Evolutionary conservation across 805 yeast genomes (phyloP), one percentile per base, ranked within the genome.

Genomic region (Yamadazyma endophytica): DNA sequence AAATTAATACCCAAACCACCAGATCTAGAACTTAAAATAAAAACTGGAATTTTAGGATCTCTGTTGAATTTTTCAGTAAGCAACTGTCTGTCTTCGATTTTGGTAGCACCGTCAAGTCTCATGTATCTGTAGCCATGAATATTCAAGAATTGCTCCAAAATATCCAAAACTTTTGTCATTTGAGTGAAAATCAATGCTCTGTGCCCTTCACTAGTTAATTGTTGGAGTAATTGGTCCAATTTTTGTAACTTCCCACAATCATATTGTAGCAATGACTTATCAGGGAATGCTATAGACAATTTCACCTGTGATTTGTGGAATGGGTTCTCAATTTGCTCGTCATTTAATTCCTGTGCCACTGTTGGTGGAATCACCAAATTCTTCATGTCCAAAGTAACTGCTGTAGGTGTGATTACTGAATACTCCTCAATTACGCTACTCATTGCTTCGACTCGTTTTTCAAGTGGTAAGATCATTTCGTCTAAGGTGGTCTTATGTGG

Each of bases 1-100:
- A 92, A 64, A 51, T 92, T 92, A 55, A 92, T 92, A 54, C 99
- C 99, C 45, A 94, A 69, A 21, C 99, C 99, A 56, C 99, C 99
- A 2, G 98, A 92, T 59, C 99, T 77, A 2, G 97, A 87, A 3
- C 96, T 87, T 32, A 92, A 58, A 29, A 92, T 92, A 49, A 92
- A 92, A 13, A 89, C 95, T 3, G 95, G 92, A 27, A 90, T 81
- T 40, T 79, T 73, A 9, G 82, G 66, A 53, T 92, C 98, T 29
- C 79, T 74, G 53, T 92, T 92, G 62, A 92, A 92, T 41, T 90
- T 70, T 50, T 92, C 98, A 0, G 99, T 92, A 49, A 92, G 61
- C 13, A 89, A 70, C 55, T 92, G 99, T 46, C 99, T 80, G 56
- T 92, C 97, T 58, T 92, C 98, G 46, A 92, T 85, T 54, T 88